A percentile compares a stretch with the other conserved stretches of the same genome.
phyloP scores from a whole-genome alignment of 768 basidiomycete species.

The Lactarius psammicola region DNA sequence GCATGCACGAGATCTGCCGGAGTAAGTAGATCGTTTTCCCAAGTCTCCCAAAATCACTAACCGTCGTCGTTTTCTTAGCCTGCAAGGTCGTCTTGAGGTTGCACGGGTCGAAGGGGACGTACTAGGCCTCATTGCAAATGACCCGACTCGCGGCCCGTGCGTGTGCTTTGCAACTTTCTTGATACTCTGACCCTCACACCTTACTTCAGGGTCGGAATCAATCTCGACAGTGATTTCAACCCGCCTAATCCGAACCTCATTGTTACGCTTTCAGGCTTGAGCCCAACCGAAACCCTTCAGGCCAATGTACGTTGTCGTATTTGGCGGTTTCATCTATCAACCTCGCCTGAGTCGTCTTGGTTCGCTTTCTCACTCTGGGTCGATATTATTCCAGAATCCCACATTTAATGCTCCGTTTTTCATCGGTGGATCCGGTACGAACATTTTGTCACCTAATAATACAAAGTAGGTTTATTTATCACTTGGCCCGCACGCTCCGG shows the following conservation, averaged over 20 bases:
- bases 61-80: background rate
- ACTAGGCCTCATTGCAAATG: background rate
- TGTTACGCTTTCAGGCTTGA: background rate
- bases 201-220: background rate
- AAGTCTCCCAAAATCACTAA: background rate
- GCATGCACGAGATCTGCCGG: no score
- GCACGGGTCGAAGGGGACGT: no score
- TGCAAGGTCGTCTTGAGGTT: slow-evolving; percentile 8
- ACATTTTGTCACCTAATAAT: background rate
- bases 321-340: background rate
- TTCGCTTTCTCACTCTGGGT: background rate
- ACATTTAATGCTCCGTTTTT: background rate
- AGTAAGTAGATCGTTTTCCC: background rate
- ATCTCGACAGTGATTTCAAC: background rate
- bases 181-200: no score
- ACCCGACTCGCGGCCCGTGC: background rate
- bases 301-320: background rate
- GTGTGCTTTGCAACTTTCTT: background rate
- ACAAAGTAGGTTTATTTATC: background rate
- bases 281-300: no score
- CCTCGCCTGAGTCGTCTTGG: no score
- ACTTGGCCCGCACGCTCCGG: background rate
- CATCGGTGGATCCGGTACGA: background rate
- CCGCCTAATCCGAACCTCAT: background rate
- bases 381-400: background rate